Evolutionary conservation across 192 early-diverging fungal genomes (phyloP).

Genomic region (Podila horticola): DNA sequence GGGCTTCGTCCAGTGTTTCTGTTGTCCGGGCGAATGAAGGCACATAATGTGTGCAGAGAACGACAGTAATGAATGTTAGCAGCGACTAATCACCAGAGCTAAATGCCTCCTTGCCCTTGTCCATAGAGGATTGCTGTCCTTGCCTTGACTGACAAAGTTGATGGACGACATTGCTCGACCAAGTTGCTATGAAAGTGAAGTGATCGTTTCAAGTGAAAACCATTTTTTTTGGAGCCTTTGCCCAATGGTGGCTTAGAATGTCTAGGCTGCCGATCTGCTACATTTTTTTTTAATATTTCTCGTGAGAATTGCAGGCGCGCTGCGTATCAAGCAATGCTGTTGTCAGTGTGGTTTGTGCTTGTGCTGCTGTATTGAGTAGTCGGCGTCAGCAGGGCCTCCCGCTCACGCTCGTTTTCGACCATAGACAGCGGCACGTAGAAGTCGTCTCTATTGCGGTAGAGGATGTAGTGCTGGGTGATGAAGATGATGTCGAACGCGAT

Average conservation of each 20-base stretch:
- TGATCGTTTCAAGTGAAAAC: not conserved
- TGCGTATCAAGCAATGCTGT: too few species aligned
- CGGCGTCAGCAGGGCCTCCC: not conserved
- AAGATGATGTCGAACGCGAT: constrained; percentile 86
- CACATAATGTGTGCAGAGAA: too few species aligned
- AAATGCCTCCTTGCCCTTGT: not conserved
- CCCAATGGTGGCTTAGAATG: not conserved
- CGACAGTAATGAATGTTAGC: not conserved
- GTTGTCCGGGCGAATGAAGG: too few species aligned
- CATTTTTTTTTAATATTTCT: too few species aligned
- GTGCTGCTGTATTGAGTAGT: not conserved
- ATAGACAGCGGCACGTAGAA: constrained; percentile 31
- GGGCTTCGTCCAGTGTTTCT: constrained; percentile 45
- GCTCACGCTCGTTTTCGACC: constrained; percentile 18
- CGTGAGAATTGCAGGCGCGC: too few species aligned
- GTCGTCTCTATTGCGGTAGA: constrained; percentile 63
- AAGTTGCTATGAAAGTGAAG: not conserved
- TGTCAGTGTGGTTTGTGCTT: not conserved
- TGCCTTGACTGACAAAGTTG: constrained; percentile 49
- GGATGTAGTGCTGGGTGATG: constrained; percentile 81
- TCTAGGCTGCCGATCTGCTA: not conserved
- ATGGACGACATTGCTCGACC: not conserved
- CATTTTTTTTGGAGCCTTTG: not conserved
- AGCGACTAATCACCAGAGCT: not conserved
- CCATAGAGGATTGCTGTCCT: not conserved